phyloP scores from a whole-genome alignment of 176 grass and related monocot genomes.

The Carex littledalei region DNA sequence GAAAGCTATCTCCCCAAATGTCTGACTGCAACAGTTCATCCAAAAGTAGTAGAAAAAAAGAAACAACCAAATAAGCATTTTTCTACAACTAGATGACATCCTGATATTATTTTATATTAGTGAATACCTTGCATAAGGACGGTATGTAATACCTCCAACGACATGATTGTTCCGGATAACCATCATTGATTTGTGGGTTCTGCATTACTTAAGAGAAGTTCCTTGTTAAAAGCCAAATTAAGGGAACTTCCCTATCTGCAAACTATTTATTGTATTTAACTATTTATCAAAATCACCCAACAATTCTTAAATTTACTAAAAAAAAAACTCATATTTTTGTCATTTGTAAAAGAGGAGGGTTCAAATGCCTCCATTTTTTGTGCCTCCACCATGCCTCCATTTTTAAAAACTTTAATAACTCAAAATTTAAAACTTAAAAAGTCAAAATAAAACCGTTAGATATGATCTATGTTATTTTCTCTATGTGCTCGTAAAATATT shows the following conservation, averaged over 20 bases:
- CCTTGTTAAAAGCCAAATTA: neutral
- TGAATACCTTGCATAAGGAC: constrained; percentile 80
- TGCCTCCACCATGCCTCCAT: no score
- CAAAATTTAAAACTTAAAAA: no score
- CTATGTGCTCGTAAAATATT: no score
- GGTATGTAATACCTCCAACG: constrained; percentile 96
- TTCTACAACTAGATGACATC: neutral
- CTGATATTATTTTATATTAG: neutral
- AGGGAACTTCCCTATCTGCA: neutral
- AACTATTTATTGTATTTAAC: neutral
- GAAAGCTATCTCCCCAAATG: constrained; percentile 96
- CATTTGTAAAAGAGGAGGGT: neutral
- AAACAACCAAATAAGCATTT: neutral
- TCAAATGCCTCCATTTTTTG: no score
- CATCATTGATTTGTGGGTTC: constrained; percentile 99
- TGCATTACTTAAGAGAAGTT: constrained; percentile 26
- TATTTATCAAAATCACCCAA: neutral
- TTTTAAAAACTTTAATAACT: no score
- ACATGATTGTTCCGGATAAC: constrained; percentile 96
- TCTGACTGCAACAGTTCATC: constrained; percentile 58
- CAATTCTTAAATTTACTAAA: neutral
- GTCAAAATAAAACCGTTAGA: no score
- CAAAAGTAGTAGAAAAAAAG: constrained; percentile 18
- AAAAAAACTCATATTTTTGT: neutral
- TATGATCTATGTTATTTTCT: no score